phyloP scores from a whole-genome alignment of 2,329 filamentous ascomycete genomes.

The Westerdykella sp. region DNA sequence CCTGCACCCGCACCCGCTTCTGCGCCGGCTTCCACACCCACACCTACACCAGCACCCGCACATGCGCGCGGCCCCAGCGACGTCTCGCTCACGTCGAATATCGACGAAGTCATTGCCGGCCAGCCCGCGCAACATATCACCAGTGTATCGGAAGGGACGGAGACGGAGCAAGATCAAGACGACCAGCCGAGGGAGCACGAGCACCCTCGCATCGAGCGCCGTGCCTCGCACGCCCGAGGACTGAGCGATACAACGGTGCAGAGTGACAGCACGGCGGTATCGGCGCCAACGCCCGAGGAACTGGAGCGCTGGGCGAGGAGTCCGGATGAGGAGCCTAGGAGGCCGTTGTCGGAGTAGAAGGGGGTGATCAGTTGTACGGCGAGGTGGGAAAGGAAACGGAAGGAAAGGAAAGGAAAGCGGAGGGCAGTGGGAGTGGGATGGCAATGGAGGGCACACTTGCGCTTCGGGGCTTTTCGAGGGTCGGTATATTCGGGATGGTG shows the following conservation, averaged over 20 bases:
- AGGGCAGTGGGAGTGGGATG: no score
- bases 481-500: no score
- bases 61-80: constrained; percentile 25
- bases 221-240: constrained; percentile 27
- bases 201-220: constrained; percentile 9
- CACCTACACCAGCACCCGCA: constrained; percentile 5
- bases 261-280: constrained; percentile 31
- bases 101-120: constrained; percentile 18
- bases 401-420: no score
- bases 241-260: constrained; percentile 28
- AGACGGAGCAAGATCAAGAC: not conserved
- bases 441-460: not conserved
- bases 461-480: no score
- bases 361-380: not conserved
- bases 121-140: not conserved
- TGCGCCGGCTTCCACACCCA: not conserved
- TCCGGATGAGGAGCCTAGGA: constrained; percentile 7
- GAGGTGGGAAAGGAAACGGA: not conserved
- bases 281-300: constrained; percentile 31
- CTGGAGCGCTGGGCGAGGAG: constrained; percentile 19
- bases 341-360: constrained; percentile 12
- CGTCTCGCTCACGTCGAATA: constrained; percentile 19
- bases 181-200: not conserved
- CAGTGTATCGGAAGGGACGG: not conserved
- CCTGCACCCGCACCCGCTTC: no score